Base-by-base conservation (phyloP, 805 yeast species). In the Saturnispora diversa region DNA sequence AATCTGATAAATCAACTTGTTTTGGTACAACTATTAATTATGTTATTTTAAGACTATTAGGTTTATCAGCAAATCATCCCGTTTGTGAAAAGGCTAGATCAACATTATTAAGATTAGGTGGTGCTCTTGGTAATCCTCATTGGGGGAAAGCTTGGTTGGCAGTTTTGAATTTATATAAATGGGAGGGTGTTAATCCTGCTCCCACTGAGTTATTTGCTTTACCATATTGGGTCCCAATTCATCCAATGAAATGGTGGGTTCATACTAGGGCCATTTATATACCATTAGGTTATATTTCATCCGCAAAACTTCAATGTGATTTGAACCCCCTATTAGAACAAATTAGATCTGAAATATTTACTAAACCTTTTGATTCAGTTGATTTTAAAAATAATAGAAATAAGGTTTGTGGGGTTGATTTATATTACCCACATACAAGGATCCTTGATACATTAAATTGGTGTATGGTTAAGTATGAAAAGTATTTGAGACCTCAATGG, bases 241-340 rank as follows among this genome's bases (percentile, higher is more conserved):
- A 92, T 55, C 98, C 99, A 1, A 94, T 88, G 26, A 74, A 84
- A 55, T 92, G 97, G 98, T 92, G 99, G 99, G 96, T 90, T 17
- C 99, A 92, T 55, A 88, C 97, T 0, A 69, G 99, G 42, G 95
- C 92, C 1, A 84, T 92, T 17, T 92, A 88, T 53, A 59, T 84
- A 25, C 88, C 97, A 0, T 64, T 90, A 52, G 90, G 96, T 13
- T 92, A 90, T 57, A 57, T 92, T 7, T 75, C 82, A 11, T 65
- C 84, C 36, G 68, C 71, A 23, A 63, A 64, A 42, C 65, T 70
- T 27, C 64, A 69, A 40, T 80, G 86, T 52, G 73, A 69, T 5
- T 51, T 81, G 39, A 81, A 76, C 46, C 81, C 84, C 0, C 60
- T 92, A 23, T 60, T 92, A 31, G 56, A 58, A 45, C 75, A 74